Conservation (phyloP, 1,139 yeast species). For the Meyerozyma guilliermondii region DNA sequence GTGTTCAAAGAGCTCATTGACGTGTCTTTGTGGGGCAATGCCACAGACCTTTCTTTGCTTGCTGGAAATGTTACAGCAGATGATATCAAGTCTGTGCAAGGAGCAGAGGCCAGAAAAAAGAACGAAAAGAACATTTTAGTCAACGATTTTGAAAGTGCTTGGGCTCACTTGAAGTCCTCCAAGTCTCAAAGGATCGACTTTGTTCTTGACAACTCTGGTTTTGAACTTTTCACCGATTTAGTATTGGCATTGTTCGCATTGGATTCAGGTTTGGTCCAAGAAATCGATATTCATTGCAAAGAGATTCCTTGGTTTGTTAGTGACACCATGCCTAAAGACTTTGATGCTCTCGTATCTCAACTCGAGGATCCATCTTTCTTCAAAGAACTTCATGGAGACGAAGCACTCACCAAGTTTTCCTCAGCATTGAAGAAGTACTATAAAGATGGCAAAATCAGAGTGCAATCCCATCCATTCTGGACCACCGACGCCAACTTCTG, state of each 20-base stretch:
- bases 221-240: slow-evolving; percentile 88
- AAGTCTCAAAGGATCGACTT: slow-evolving; percentile 62
- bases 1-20: slow-evolving; percentile 77
- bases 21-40: slow-evolving; percentile 95
- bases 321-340: slow-evolving; percentile 85
- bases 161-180: slow-evolving; percentile 40
- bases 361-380: slow-evolving; percentile 51
- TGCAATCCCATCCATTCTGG: slow-evolving; percentile 79
- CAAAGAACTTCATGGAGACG: slow-evolving; percentile 33
- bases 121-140: slow-evolving; percentile 78
- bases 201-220: slow-evolving; percentile 91
- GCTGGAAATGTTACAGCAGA: slow-evolving; percentile 76
- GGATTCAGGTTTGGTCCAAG: slow-evolving; percentile 58
- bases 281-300: slow-evolving; percentile 81
- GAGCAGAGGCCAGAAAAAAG: slow-evolving; percentile 77
- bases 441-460: slow-evolving; percentile 44
- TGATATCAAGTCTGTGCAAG: slow-evolving; percentile 87
- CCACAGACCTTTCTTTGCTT: slow-evolving; percentile 85
- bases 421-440: slow-evolving; percentile 46
- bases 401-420: slow-evolving; percentile 38
- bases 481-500: slow-evolving; percentile 72
- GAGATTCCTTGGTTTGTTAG: slow-evolving; percentile 96
- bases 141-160: slow-evolving; percentile 69
- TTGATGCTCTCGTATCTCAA: slow-evolving; percentile 54
- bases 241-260: slow-evolving; percentile 69